phyloP scores from a whole-genome alignment of 768 basidiomycete species.

The Lentinula edodes region DNA sequence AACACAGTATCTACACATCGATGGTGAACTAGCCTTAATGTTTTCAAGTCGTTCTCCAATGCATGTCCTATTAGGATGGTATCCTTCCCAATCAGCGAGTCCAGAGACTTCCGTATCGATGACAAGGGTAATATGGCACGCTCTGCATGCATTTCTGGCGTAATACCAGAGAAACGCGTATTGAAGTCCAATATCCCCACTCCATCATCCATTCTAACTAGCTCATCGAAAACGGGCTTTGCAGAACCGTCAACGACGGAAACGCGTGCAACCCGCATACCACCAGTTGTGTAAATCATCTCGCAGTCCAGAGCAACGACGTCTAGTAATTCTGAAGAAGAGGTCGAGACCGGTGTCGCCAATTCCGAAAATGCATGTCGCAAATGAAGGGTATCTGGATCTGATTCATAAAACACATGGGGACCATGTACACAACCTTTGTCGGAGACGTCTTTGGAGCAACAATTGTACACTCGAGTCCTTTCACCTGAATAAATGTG shows the following conservation, averaged over 20 bases:
- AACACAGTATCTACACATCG: conserved; percentile 83
- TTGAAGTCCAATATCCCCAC: conserved; percentile 88
- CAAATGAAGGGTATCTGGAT: conserved; percentile 58
- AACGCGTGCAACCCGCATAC: conserved; percentile 85
- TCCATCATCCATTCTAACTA: conserved; percentile 75
- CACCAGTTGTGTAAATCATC: conserved; percentile 93
- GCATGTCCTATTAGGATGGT: conserved; percentile 90
- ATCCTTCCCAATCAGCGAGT: conserved; percentile 63
- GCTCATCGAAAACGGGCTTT: conserved; percentile 72
- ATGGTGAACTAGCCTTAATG: conserved; percentile 82
- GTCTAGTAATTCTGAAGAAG: conserved; percentile 42
- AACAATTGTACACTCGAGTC: conserved; percentile 72
- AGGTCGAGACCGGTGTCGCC: conserved; percentile 3
- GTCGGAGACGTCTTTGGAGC: conserved; percentile 45
- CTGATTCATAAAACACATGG: conserved; percentile 88
- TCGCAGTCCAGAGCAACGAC: conserved; percentile 94
- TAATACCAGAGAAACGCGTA: conserved; percentile 86
- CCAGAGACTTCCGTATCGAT: conserved; percentile 62
- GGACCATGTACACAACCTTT: conserved; percentile 74
- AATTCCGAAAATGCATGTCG: conserved; percentile 68
- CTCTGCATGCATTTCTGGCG: conserved; percentile 41
- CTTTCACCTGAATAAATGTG: conserved; percentile 50
- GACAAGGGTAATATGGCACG: conserved; percentile 63
- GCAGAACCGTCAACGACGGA: conserved; percentile 83
- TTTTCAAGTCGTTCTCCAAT: conserved; percentile 91